Percentiles rank a stretch among this genome's conserved stretches.
Evolutionary conservation across 805 yeast genomes (phyloP).

Genomic region (Ogataea nakhonphanomensis): DNA sequence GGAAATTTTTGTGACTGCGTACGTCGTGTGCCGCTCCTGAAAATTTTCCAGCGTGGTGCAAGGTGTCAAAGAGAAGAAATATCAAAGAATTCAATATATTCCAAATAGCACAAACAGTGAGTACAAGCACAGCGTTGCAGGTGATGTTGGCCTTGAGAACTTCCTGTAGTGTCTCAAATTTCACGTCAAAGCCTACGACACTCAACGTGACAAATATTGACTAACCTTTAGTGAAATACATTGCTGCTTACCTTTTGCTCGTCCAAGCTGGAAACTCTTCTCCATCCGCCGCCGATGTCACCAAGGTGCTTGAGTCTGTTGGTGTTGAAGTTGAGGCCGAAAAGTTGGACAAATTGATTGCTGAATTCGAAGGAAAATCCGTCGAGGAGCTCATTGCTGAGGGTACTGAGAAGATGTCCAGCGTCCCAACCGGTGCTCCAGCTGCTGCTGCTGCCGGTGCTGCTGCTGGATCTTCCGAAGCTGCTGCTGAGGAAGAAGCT

Average conservation of each 20-base stretch:
- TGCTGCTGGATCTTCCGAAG: constrained; percentile 53
- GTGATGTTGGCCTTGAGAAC: background rate
- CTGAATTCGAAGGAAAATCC: constrained; percentile 75
- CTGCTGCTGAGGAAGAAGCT: constrained; percentile 53
- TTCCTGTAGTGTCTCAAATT: background rate
- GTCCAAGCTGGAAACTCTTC: constrained; percentile 82
- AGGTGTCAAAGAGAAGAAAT: constrained; percentile 15
- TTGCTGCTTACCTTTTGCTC: constrained; percentile 90
- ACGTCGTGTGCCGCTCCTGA: constrained; percentile 12
- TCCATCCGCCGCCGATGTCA: constrained; percentile 77
- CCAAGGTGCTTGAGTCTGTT: constrained; percentile 67
- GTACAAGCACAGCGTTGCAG: background rate
- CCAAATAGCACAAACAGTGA: constrained; percentile 11
- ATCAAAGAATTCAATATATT: constrained; percentile 6
- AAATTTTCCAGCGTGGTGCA: constrained; percentile 15
- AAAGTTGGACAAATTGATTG: constrained; percentile 64
- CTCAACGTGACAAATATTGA: background rate
- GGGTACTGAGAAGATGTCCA: constrained; percentile 77
- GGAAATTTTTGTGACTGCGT: constrained; percentile 13
- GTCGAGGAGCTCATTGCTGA: constrained; percentile 72
- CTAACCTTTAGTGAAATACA: constrained; percentile 63
- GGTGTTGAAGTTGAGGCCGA: constrained; percentile 80
- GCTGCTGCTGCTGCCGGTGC: constrained; percentile 59
- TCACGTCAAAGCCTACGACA: background rate
- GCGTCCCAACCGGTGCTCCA: constrained; percentile 82